phyloP scores from a whole-genome alignment of 352 stramenopile genomes.

The Phytopythium vexans region DNA sequence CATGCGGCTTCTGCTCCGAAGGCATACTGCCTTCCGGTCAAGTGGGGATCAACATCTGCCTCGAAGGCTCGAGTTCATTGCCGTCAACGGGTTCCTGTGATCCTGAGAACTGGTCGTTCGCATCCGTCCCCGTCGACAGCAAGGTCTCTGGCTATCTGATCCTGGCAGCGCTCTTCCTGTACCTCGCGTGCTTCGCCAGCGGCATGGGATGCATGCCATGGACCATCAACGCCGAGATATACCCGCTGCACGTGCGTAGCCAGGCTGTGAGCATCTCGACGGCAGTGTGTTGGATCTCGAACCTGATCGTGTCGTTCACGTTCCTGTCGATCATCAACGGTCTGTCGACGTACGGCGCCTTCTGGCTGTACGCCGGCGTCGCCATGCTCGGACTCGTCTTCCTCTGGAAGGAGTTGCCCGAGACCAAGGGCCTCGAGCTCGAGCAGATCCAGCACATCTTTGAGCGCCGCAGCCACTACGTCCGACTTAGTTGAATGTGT shows the following conservation, averaged over 20 bases:
- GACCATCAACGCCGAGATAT: slow-evolving; percentile 96
- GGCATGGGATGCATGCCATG: slow-evolving; percentile 90
- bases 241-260: slow-evolving; percentile 84
- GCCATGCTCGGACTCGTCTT: slow-evolving; percentile 70
- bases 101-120: slow-evolving; percentile 32
- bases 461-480: slow-evolving; percentile 26
- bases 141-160: slow-evolving; percentile 42
- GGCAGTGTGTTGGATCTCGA: slow-evolving; percentile 91
- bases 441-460: slow-evolving; percentile 93
- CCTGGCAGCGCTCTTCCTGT: slow-evolving; percentile 63
- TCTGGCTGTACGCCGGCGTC: slow-evolving; percentile 90
- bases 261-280: slow-evolving; percentile 88
- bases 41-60: slow-evolving; percentile 24
- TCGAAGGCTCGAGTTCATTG: slow-evolving; percentile 9
- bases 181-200: slow-evolving; percentile 72
- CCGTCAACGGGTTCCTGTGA: slow-evolving; percentile 16
- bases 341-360: slow-evolving; percentile 62
- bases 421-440: slow-evolving; percentile 92
- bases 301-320: slow-evolving; percentile 91
- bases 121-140: slow-evolving; percentile 46
- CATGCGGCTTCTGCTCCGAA: slow-evolving; percentile 46
- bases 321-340: slow-evolving; percentile 89
- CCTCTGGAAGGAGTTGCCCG: slow-evolving; percentile 80
- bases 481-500: no score
- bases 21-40: slow-evolving; percentile 1